Base-by-base conservation (phyloP, 192 early-diverging fungal species). In the Backusella parvicylindrica region DNA sequence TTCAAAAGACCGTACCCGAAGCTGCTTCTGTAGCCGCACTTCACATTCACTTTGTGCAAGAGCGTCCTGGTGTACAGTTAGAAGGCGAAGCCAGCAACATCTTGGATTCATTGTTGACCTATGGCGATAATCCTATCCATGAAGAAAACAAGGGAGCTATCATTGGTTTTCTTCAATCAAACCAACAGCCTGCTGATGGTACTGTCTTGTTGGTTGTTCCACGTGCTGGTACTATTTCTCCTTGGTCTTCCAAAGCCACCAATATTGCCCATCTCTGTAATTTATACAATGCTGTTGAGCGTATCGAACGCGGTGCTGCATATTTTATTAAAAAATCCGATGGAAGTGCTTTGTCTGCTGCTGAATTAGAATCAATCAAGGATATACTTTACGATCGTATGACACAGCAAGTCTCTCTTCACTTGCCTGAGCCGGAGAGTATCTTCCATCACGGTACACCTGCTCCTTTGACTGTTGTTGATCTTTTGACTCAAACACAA, bases 191-290 rank as follows among this genome's bases (percentile, higher is more conserved):
- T 40, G 31, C 18, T 7, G 41, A 70, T 2, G 70, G 36, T 9
- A 80, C 80, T 23, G 81, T 94, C 68, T 75, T 96, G 37, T 80
- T 91, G 78, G 94, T 98, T 36, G 80, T 98, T 65, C 98, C 98
- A 1, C 89, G 97, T 15, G 85, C 87, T 71, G 98, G 98, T 31
- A 99, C 97, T 28, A 99, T 99, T 75, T 96, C 96, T 9, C 98
- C 98, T 18, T 99, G 98, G 98, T 97, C 96, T 21, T 96, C 95
- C 67, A 99, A 99, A 89, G 98, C 98, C 2, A 98, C 97, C 21
- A 97, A 99, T 76, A 99, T 99, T 84, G 95, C 95, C 16, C 86
- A 89, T 35, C 91, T 94, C 50, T 99, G 97, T 84, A 96, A 95
- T 49, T 87, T 99, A 23, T 81, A 85, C 37, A 68, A 81, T 16